Base-by-base conservation (phyloP, 1,284 basidiomycete genomes). In the Rhodotorula sp. region DNA sequence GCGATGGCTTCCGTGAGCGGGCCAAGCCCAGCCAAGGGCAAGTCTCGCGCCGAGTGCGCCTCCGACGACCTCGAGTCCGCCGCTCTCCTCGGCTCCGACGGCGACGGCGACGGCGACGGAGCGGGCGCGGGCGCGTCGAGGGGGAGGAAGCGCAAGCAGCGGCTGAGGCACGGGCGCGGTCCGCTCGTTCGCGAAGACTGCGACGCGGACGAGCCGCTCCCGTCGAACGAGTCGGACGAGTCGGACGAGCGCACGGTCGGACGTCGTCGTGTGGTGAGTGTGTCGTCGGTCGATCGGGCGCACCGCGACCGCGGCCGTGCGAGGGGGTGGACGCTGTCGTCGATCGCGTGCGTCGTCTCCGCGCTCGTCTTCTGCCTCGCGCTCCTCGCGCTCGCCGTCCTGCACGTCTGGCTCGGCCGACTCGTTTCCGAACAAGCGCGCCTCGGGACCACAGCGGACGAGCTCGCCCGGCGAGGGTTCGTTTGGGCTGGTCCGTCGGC, bases 321-420 rank as follows among this genome's bases (percentile, higher is more conserved):
- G 5, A 5, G n/a, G n/a, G n/a, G 44, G 37, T 54, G 20, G 37
- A 24, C 37, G 4, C 20, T 44, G 20, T 28, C 26, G 2, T 52
- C 63, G 22, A 37, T 71, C 53, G n/a, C 61, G 31, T 71, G 68
- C 67, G 52, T 67, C 58, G 31, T 62, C 47, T 54, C 73, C 51
- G 30, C 65, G 18, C 46, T 40, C 30, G 2, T 46, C 59, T 57
- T 54, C 48, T 48, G 65, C 50, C 22, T 61, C 44, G 56, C 71
- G 34, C 65, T 68, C 54, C 47, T 64, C 30, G 65, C 62, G 9
- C 61, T 73, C 62, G 69, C 71, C 11, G 40, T 74, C 58, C 46
- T 71, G 6, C 76, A 73, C 54, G 59, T 75, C 24, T 74, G 76
- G 76, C 31, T 76, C 55, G 76, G 76, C 22, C 72, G 69, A 60